Evolutionary conservation across 164 flowering plant species (phyloP).

Genomic region (Cinnamomum micranthum): DNA sequence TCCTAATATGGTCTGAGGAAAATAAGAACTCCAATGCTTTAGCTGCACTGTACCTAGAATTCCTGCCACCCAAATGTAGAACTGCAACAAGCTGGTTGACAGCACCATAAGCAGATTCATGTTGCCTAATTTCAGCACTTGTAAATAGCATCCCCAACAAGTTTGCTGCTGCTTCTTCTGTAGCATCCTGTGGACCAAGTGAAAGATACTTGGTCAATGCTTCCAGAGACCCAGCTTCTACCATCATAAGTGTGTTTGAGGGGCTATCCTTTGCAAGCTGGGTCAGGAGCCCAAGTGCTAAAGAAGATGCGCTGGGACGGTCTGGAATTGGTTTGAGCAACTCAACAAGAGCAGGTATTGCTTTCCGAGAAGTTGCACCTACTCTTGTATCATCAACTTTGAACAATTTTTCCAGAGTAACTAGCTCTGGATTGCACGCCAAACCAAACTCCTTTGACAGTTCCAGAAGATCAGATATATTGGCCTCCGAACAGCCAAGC

Average conservation of each 20-base stretch:
- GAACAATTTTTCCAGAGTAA: slow-evolving; percentile 89
- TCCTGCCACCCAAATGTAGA: slow-evolving; percentile 88
- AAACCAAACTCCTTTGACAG: slow-evolving; percentile 72
- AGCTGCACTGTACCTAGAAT: slow-evolving; percentile 92
- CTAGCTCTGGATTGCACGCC: slow-evolving; percentile 88
- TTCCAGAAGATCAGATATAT: slow-evolving; percentile 68
- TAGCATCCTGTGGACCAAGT: slow-evolving; percentile 92
- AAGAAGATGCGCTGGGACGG: slow-evolving; percentile 96
- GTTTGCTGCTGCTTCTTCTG: slow-evolving; percentile 97
- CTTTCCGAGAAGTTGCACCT: slow-evolving; percentile 95
- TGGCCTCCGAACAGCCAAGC: slow-evolving; percentile 95
- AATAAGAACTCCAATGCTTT: slow-evolving; percentile 89
- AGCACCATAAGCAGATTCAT: slow-evolving; percentile 89
- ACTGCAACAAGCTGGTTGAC: slow-evolving; percentile 97
- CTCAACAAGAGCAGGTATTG: slow-evolving; percentile 91
- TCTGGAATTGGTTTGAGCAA: slow-evolving; percentile 95
- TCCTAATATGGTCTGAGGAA: slow-evolving; percentile 86
- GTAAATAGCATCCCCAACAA: slow-evolving; percentile 74
- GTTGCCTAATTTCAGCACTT: slow-evolving; percentile 83
- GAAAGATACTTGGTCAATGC: slow-evolving; percentile 93
- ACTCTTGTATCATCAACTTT: slow-evolving; percentile 95
- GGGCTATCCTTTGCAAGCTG: slow-evolving; percentile 90
- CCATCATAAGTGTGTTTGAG: slow-evolving; percentile 82
- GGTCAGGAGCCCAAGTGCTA: slow-evolving; percentile 79
- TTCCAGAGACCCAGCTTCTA: slow-evolving; percentile 92